Base-by-base conservation (phyloP, 345 rosid species). In the Murraya koenigii region DNA sequence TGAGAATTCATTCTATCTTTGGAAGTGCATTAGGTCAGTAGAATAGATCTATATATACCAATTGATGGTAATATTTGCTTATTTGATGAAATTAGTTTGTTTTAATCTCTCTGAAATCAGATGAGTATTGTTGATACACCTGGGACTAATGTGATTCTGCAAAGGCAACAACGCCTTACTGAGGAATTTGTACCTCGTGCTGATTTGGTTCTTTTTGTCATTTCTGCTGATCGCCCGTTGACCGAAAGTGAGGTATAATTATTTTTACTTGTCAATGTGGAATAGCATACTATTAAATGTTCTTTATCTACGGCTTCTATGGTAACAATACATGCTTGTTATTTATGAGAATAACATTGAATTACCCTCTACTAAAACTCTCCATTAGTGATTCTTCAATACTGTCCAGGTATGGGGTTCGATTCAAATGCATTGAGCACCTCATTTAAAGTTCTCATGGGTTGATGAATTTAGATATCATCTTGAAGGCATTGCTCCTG, bases 151-250 rank as follows among this genome's bases (percentile, higher is more conserved):
- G 99, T 94, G 77, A 94, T 96, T 84, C 97, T 96, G 69, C 95
- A 92, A 87, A 87, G 99, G 83, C 98, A 96, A 80, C 98, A 96
- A 69, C 90, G 94, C 64, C 90, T 96, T 22, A 92, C 99, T 17
- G 99, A 96, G 88, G 99, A 96, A 82, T 96, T 93, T 83, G 91
- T 93, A 68, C 98, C 97, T 80, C 95, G 90, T 78, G 95, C 98
- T 26, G 97, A 92, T 88, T 88, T 96, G 86, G 95, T 96, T 83
- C 84, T 96, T 72, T 94, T 94, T 74, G 98, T 96, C 76, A 89
- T 96, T 79, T 96, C 99, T 74, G 97, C 97, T 80, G 99, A 96
- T 80, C 97, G 97, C 10, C 98, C 97, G 55, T 86, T 96, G 80
- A 92, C 98, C 36, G 99, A 94, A 86, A 96, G 97, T 84, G 99